Percentiles rank a stretch among this genome's conserved stretches.
These are phyloP conservation scores for Parathielavia appendiculata DNA, from an alignment of 495 filamentous ascomycete genomes.

Conservation along the genomic window DNA sequence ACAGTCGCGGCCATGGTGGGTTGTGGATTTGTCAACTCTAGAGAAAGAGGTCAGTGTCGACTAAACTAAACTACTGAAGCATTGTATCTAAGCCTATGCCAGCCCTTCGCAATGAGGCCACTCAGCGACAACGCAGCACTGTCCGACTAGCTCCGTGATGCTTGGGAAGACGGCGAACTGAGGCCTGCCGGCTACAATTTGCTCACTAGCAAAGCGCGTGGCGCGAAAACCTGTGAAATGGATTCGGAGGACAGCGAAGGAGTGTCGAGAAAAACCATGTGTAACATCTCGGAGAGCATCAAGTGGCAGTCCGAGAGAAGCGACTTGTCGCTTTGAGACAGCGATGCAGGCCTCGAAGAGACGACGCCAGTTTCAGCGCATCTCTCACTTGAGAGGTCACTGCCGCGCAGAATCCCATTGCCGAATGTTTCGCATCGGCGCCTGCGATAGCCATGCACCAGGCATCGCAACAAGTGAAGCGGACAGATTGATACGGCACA, in stretches of 20 bases:
- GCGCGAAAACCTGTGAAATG: background rate
- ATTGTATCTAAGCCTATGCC: background rate
- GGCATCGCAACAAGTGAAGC: background rate
- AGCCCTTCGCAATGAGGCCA: background rate
- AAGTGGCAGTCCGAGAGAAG: background rate
- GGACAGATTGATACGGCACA: background rate
- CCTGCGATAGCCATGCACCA: background rate
- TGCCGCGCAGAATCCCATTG: background rate
- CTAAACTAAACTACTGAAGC: background rate
- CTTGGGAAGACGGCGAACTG: too few relatives aligned
- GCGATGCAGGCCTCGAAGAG: background rate
- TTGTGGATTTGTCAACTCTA: conserved; percentile 20
- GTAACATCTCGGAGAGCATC: background rate
- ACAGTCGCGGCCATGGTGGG: conserved; percentile 41
- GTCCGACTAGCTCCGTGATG: background rate
- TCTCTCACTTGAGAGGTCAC: conserved; percentile 7
- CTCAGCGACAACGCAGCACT: background rate
- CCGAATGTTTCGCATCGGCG: background rate
- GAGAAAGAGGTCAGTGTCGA: conserved; percentile 2
- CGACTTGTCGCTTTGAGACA: background rate
- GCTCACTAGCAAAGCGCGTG: too few relatives aligned
- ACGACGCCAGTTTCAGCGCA: background rate
- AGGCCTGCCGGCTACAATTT: too few relatives aligned
- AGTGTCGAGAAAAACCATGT: background rate
- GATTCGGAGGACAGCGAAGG: conserved; percentile 2